phyloP scores from a whole-genome alignment of 371 early-diverging fungal species.

The Mucor racemosus region DNA sequence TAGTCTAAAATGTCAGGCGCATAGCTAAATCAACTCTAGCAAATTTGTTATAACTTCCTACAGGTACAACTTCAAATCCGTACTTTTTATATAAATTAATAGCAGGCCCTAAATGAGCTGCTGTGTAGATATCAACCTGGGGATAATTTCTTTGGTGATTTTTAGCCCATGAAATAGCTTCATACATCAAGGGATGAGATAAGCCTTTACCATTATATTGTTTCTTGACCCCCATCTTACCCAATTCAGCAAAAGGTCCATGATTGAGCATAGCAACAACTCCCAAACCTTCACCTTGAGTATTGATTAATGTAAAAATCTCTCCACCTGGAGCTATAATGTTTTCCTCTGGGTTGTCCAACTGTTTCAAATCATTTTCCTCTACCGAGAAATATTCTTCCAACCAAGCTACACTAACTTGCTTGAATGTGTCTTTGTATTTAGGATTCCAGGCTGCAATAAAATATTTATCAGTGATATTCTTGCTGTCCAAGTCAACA shows the following conservation, averaged over 20 bases:
- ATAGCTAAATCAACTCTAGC: constrained; percentile 14
- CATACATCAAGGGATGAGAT: constrained; percentile 25
- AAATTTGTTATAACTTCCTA: constrained; percentile 8
- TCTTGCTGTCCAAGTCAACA: constrained; percentile 1
- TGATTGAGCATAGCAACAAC: constrained; percentile 27
- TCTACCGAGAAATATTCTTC: constrained; percentile 20
- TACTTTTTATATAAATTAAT: constrained; percentile 17
- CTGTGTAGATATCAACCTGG: constrained; percentile 12
- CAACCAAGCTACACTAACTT: constrained; percentile 25
- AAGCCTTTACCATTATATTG: constrained; percentile 25
- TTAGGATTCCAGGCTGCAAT: constrained; percentile 3
- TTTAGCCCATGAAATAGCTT: constrained; percentile 21
- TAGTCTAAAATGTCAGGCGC: constrained; percentile 13
- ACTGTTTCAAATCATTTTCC: constrained; percentile 12
- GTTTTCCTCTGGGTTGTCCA: constrained; percentile 23
- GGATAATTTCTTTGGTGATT: neutral
- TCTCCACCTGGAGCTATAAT: constrained; percentile 29
- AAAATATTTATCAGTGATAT: constrained; percentile 3
- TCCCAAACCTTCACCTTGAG: constrained; percentile 14
- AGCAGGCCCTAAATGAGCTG: constrained; percentile 1
- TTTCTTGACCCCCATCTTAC: constrained; percentile 24
- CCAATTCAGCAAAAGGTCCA: constrained; percentile 18
- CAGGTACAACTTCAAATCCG: constrained; percentile 10
- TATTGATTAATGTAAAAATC: constrained; percentile 17
- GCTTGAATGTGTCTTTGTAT: constrained; percentile 19